phyloP scores from a whole-genome alignment of 2,329 filamentous ascomycete species.

The Colletotrichum tropicicola region DNA sequence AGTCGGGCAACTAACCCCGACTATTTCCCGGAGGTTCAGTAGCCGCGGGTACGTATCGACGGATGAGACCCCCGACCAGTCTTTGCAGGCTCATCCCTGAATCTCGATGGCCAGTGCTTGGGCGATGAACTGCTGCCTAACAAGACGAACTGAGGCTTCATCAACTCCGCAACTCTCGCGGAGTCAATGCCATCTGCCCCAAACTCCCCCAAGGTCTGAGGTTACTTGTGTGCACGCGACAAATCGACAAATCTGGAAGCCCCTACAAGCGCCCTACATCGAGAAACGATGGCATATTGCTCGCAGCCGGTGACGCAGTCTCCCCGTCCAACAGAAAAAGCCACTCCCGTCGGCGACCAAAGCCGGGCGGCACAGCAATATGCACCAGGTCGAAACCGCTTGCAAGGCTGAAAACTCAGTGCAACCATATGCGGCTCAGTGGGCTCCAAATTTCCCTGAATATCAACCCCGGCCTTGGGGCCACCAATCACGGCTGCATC shows the following conservation, averaged over 20 bases:
- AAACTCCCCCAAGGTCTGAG: no score
- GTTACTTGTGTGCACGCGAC: no score
- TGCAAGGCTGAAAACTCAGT: slow-evolving; percentile 13
- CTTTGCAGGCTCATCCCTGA: background rate
- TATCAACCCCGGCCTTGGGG: background rate
- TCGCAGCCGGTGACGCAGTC: background rate
- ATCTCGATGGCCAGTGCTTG: background rate
- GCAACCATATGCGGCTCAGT: background rate
- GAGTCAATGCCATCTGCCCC: no score
- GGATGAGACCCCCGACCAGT: background rate
- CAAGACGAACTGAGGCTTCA: background rate
- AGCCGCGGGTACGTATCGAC: background rate
- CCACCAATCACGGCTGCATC: slow-evolving; percentile 7
- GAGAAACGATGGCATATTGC: no score
- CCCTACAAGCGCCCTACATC: no score
- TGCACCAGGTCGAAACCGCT: background rate
- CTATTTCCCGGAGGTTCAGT: background rate
- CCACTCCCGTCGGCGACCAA: background rate
- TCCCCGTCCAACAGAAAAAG: background rate
- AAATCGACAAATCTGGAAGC: no score
- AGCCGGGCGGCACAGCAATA: background rate
- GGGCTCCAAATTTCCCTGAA: slow-evolving; percentile 4
- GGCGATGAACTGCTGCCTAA: background rate
- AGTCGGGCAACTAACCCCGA: background rate
- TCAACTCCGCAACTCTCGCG: no score